Evolutionary conservation across 768 basidiomycete genomes (phyloP), one percentile per base, ranked within the genome.

Genomic region (Phaeolepiota aurea): DNA sequence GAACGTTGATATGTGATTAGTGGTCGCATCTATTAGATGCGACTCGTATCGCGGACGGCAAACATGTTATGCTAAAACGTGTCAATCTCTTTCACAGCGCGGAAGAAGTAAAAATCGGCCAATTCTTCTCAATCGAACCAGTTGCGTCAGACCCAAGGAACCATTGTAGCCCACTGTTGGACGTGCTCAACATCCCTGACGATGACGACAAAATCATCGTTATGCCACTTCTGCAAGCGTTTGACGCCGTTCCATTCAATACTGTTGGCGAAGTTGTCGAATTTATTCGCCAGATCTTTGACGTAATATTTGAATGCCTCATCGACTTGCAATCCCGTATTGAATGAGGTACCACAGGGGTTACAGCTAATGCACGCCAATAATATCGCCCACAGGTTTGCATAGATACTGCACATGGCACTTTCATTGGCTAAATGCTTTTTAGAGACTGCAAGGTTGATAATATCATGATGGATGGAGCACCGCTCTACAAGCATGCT

Each of bases 321-420:
- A 21, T 5, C 14, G 4, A n/a, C n/a, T 5, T 4, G 13, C 10
- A 18, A 5, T 11, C n/a, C 14, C 14, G 15, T 22, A 40, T 18
- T 43, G 14, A 37, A 3, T 28, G 3, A 7, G 18, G 15, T 11
- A 18, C 5, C 22, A 1, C 14, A 64, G 60, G 62, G 63, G 0
- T 18, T 66, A 0, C 48, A 52, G n/a, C 65, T 62, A 22, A 62
- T 65, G 59, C 63, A 64, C 10, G 7, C 46, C 4, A 44, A 63
- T 19, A 45, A 32, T 7, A 50, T 63, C 10, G 62, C 53, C 0
- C 62, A 64, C 30, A 47, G 61, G 61, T 59, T 22, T 1, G 51
- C 5, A 21, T 22, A 0, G 12, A 32, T 21, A 32, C 42, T 15
- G 5, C 14, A 41, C 11, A 18, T 19, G n/a, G 13, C 11, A 7